Percentiles rank a stretch among this genome's conserved stretches.
Conservation (phyloP, 805 yeast genomes). For the Ogataea angusta region DNA sequence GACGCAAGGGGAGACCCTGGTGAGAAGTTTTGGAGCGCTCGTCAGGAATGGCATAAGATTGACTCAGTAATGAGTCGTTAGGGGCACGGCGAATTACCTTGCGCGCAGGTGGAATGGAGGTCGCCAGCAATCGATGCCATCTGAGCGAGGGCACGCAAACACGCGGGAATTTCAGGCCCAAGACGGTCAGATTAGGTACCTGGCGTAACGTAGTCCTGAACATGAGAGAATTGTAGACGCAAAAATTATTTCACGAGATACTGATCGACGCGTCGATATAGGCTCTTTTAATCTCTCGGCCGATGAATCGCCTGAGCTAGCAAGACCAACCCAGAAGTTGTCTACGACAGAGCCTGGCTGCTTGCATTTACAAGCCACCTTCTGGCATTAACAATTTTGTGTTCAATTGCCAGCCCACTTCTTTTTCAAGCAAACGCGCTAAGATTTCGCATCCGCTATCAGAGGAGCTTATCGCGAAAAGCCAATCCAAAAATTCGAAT, state of each 20-base stretch:
- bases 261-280: slow-evolving; percentile 1
- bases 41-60: slow-evolving; percentile 12
- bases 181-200: too few relatives aligned
- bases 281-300: too few relatives aligned
- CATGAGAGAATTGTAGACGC: too few relatives aligned
- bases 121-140: not conserved
- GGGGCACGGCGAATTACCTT: slow-evolving; percentile 16
- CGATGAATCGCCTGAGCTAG: too few relatives aligned
- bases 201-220: too few relatives aligned
- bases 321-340: too few relatives aligned
- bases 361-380: too few relatives aligned
- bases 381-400: too few relatives aligned
- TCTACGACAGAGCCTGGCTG: too few relatives aligned
- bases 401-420: not conserved
- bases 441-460: not conserved
- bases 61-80: slow-evolving; percentile 18
- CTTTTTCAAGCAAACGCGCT: not conserved
- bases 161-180: too few relatives aligned
- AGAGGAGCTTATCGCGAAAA: not conserved
- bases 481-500: slow-evolving; percentile 1
- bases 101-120: slow-evolving; percentile 5
- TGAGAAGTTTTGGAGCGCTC: slow-evolving; percentile 7
- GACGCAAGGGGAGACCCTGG: slow-evolving; percentile 15
- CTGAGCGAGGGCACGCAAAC: too few relatives aligned
- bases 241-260: not conserved